Evolutionary conservation across 2,329 filamentous ascomycete genomes (phyloP).

Genomic region (Tolypocladium inflatum): DNA sequence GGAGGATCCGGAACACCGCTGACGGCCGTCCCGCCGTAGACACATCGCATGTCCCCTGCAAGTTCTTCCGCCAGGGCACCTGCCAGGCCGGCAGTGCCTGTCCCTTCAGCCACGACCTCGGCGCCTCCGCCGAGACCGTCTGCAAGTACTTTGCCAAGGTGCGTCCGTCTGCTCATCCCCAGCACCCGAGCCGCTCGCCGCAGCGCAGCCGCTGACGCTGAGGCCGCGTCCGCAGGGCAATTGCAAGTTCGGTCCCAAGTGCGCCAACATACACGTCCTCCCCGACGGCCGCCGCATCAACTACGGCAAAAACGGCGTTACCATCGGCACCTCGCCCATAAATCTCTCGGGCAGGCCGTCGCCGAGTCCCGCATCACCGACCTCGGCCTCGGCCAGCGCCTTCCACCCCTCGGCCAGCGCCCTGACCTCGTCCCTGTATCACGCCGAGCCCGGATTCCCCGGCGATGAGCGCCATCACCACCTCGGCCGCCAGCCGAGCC

Average conservation of each 20-base stretch:
- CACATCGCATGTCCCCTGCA: constrained; percentile 95
- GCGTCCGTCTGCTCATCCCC: constrained; percentile 16
- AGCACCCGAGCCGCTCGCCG: background rate
- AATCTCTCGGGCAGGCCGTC: constrained; percentile 59
- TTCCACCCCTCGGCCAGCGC: constrained; percentile 53
- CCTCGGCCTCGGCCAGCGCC: constrained; percentile 16
- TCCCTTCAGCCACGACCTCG: constrained; percentile 90
- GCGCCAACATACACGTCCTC: constrained; percentile 90
- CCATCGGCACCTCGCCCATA: constrained; percentile 45
- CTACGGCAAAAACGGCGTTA: constrained; percentile 61
- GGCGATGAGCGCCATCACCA: constrained; percentile 31
- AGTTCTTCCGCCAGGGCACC: constrained; percentile 94
- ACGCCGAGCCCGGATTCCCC: constrained; percentile 30
- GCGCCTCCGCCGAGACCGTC: constrained; percentile 73
- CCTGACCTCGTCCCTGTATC: constrained; percentile 49
- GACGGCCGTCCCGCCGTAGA: constrained; percentile 40
- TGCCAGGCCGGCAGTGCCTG: constrained; percentile 95
- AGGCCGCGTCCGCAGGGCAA: constrained; percentile 56
- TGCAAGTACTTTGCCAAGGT: constrained; percentile 99
- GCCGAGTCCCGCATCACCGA: constrained; percentile 31
- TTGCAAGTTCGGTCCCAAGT: constrained; percentile 98
- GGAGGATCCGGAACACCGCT: background rate
- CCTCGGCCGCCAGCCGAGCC: constrained; percentile 37
- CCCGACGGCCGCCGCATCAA: constrained; percentile 91
- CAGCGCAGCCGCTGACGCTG: background rate